phyloP scores from a whole-genome alignment of 2,329 filamentous ascomycete genomes.

The Colletotrichum sp. region DNA sequence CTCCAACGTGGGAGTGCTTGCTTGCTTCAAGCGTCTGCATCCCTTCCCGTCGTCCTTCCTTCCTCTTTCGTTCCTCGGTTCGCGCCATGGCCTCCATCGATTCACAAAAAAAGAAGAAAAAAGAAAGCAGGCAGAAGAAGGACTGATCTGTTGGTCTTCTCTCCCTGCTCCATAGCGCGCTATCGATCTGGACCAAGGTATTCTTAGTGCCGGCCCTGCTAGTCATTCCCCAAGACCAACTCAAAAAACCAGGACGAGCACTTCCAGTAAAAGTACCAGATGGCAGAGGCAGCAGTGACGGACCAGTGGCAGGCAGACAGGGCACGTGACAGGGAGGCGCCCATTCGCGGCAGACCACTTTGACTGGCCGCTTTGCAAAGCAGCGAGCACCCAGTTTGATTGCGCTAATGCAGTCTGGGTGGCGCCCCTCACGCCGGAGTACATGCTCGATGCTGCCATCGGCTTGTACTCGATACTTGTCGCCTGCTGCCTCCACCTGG shows the following conservation, averaged over 20 bases:
- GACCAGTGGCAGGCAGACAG: not conserved
- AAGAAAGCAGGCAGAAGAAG: not conserved
- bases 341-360: not conserved
- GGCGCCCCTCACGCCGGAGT: not conserved
- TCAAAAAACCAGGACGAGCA: not conserved
- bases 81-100: not conserved
- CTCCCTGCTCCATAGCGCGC: not conserved
- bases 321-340: slow-evolving; percentile 9
- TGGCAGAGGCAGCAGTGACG: not conserved
- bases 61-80: not conserved
- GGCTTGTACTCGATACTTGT: not conserved
- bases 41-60: not conserved
- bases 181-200: not conserved
- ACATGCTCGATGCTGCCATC: not conserved
- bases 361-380: slow-evolving; percentile 11
- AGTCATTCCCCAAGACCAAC: not conserved
- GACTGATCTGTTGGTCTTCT: not conserved
- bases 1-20: not conserved
- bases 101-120: not conserved
- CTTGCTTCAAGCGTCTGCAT: not conserved
- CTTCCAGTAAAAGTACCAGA: not conserved
- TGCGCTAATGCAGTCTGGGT: slow-evolving; percentile 19
- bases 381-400: slow-evolving; percentile 13
- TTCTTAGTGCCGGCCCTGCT: not conserved
- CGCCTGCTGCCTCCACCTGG: not conserved